Evolutionary conservation across 306 rosid genomes (phyloP).

Genomic region (Castanea mollissima): DNA sequence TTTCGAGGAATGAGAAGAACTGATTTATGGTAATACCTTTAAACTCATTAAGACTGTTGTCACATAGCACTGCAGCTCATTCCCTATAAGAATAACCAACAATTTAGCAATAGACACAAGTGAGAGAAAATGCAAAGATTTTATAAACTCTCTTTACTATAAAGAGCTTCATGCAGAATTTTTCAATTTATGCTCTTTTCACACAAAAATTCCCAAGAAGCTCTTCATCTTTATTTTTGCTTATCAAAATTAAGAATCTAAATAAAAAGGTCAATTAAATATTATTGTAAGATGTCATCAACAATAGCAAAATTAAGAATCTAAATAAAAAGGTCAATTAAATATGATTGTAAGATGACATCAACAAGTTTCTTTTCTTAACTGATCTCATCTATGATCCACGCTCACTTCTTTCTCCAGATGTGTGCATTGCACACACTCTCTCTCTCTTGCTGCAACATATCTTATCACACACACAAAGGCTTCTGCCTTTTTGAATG

Average conservation of each 20-base stretch:
- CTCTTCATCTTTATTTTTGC: not conserved
- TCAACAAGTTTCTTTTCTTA: not conserved
- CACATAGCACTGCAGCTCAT: conserved; percentile 37
- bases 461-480: not conserved
- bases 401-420: not conserved
- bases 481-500: not conserved
- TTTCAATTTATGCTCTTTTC: not conserved
- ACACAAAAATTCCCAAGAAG: not conserved
- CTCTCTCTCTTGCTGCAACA: not conserved
- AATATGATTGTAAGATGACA: not conserved
- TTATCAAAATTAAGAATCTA: not conserved
- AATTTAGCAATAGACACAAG: conserved; percentile 10
- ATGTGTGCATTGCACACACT: not conserved
- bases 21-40: conserved; percentile 34
- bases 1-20: not conserved
- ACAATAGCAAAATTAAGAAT: not conserved
- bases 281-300: not conserved
- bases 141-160: not conserved
- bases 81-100: conserved; percentile 32
- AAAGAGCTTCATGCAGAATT: not conserved
- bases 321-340: not conserved
- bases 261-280: not conserved
- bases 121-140: not conserved
- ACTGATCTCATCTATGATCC: not conserved
- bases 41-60: conserved; percentile 65